Percentiles rank a stretch among this genome's conserved stretches.
Evolutionary conservation across 331 rosid genomes (phyloP).

Genomic region (Ulmus americana): DNA sequence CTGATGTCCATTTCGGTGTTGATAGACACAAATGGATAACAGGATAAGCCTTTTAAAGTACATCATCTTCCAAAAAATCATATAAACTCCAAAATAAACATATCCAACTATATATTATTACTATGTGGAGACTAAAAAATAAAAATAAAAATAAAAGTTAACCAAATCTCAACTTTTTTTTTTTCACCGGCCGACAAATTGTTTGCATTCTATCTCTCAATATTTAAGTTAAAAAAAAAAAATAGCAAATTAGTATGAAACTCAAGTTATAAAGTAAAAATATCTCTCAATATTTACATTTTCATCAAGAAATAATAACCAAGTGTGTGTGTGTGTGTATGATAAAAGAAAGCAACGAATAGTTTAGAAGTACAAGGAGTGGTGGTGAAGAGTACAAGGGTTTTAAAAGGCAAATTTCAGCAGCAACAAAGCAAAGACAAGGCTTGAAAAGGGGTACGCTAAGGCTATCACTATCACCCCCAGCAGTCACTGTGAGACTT

Average conservation of each 20-base stretch:
- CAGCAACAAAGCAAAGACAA: not conserved
- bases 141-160: too few species aligned
- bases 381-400: not conserved
- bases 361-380: not conserved
- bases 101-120: not conserved
- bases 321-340: too few species aligned
- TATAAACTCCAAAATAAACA: slow-evolving; percentile 15
- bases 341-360: not conserved
- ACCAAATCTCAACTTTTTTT: too few species aligned
- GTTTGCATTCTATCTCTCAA: too few species aligned
- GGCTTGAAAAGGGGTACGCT: not conserved
- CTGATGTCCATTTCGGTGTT: slow-evolving; percentile 43
- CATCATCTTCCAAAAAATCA: slow-evolving; percentile 35
- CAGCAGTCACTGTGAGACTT: slow-evolving; percentile 8
- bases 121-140: too few species aligned
- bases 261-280: too few species aligned
- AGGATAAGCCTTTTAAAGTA: slow-evolving; percentile 51
- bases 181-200: too few species aligned
- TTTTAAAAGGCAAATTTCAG: slow-evolving; percentile 8
- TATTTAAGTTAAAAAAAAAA: too few species aligned
- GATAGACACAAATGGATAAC: slow-evolving; percentile 48
- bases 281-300: too few species aligned
- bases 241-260: too few species aligned
- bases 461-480: slow-evolving; percentile 1
- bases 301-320: too few species aligned